phyloP scores from a whole-genome alignment of 345 rosid species.

The Eucalyptus urophylla region DNA sequence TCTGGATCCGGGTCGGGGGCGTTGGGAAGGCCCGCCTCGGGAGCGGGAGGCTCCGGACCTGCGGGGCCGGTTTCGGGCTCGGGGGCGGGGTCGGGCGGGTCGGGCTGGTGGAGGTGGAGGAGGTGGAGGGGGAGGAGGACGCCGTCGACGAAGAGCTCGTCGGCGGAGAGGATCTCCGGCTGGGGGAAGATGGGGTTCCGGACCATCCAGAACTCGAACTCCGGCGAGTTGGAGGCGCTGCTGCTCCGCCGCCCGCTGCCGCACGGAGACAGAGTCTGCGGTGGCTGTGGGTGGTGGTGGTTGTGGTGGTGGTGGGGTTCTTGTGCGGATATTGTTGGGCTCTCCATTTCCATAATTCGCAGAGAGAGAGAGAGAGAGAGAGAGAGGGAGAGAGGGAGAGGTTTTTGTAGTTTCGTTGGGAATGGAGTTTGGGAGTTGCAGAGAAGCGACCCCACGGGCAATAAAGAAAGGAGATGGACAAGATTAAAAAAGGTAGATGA shows the following conservation, averaged over 20 bases:
- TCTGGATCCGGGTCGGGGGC: background rate
- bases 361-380: background rate
- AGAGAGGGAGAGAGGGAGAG: background rate
- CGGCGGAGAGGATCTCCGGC: constrained; percentile 52
- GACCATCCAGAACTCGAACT: constrained; percentile 69
- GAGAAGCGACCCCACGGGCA: background rate
- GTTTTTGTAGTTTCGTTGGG: background rate
- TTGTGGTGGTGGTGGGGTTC: background rate
- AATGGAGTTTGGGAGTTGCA: background rate
- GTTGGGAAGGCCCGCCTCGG: constrained; percentile 1
- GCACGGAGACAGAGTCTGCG: background rate
- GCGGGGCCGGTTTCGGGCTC: background rate
- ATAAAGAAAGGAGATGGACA: background rate
- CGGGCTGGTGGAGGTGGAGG: background rate
- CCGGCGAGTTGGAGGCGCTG: constrained; percentile 32
- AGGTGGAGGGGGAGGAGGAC: constrained; percentile 53
- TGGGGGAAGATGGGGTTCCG: constrained; percentile 33
- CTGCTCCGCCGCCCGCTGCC: background rate
- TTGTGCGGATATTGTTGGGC: background rate
- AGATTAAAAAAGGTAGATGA: background rate
- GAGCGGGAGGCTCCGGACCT: background rate
- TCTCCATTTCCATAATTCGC: background rate
- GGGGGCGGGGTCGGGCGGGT: background rate
- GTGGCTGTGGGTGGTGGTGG: background rate
- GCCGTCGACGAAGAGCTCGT: constrained; percentile 64